Percentiles rank a stretch among this genome's conserved stretches.
Conservation (phyloP, 2,329 filamentous ascomycete species). For the Neodidymelliopsis sp. region DNA sequence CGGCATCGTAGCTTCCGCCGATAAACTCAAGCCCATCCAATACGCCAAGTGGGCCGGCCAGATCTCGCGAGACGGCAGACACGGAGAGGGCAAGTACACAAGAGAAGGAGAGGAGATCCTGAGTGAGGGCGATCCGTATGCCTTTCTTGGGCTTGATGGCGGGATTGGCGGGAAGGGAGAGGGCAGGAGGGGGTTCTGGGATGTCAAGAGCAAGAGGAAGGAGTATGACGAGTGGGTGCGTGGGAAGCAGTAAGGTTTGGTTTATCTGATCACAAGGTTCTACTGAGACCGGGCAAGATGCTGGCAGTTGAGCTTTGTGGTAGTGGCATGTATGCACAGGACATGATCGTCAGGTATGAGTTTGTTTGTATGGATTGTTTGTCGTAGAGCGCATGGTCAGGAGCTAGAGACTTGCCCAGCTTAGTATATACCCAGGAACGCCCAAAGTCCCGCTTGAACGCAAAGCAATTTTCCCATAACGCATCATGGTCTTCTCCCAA, state of each 20-base stretch:
- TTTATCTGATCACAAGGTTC: not conserved
- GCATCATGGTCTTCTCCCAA: too few relatives aligned
- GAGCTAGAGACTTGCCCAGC: not conserved
- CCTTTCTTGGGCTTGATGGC: constrained; percentile 58
- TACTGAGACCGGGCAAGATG: not conserved
- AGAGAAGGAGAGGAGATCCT: constrained; percentile 73
- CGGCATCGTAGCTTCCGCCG: constrained; percentile 80
- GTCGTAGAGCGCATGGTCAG: not conserved
- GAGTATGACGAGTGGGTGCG: constrained; percentile 83
- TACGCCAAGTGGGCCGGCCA: constrained; percentile 84
- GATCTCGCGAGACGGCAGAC: constrained; percentile 77
- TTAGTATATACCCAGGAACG: constrained; percentile 1
- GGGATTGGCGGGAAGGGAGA: constrained; percentile 69
- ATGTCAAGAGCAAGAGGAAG: constrained; percentile 82
- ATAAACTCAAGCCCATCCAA: constrained; percentile 82
- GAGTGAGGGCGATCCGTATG: constrained; percentile 78
- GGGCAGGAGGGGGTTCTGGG: constrained; percentile 82
- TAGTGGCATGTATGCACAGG: not conserved
- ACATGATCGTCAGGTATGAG: not conserved
- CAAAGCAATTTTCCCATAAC: constrained; percentile 5
- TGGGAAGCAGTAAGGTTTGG: constrained; percentile 24
- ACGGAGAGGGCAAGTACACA: constrained; percentile 61
- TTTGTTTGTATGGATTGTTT: not conserved
- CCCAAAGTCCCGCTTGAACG: constrained; percentile 10
- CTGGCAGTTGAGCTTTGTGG: not conserved